phyloP scores from a whole-genome alignment of 768 basidiomycete species.

The Tricholoma sp. region DNA sequence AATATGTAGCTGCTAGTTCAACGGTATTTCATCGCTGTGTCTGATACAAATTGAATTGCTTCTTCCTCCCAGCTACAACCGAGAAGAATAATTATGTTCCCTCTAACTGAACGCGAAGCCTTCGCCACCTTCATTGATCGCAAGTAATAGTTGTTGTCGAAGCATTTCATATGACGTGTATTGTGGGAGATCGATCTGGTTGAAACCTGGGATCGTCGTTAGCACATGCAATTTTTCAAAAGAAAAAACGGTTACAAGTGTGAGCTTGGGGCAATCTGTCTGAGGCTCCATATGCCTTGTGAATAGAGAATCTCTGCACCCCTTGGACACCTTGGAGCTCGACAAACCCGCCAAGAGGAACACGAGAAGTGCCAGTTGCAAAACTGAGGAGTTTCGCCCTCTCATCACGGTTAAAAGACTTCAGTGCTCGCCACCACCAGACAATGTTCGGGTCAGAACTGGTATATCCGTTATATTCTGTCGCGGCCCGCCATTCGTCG shows the following conservation, averaged over 20 bases:
- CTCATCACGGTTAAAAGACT: conserved; percentile 96
- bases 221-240: conserved; percentile 9
- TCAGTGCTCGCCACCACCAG: conserved; percentile 99
- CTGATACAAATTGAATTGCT: conserved; percentile 7
- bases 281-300: conserved; percentile 84
- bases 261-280: conserved; percentile 87
- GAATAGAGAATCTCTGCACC: conserved; percentile 92
- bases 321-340: conserved; percentile 96
- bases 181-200: conserved; percentile 91
- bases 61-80: neutral
- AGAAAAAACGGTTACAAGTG: conserved; percentile 50
- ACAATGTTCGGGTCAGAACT: conserved; percentile 92
- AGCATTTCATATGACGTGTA: conserved; percentile 97
- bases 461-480: conserved; percentile 85
- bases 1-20: conserved; percentile 4
- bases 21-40: neutral
- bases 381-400: conserved; percentile 96
- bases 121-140: conserved; percentile 95
- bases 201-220: conserved; percentile 59
- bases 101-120: conserved; percentile 79
- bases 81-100: conserved; percentile 26
- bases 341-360: conserved; percentile 90
- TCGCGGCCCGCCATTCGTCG: conserved; percentile 93
- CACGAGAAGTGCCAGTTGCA: conserved; percentile 88
- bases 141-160: conserved; percentile 81